Evolutionary conservation across 2,329 filamentous ascomycete species (phyloP).

Genomic region (Colletotrichum costaricense): DNA sequence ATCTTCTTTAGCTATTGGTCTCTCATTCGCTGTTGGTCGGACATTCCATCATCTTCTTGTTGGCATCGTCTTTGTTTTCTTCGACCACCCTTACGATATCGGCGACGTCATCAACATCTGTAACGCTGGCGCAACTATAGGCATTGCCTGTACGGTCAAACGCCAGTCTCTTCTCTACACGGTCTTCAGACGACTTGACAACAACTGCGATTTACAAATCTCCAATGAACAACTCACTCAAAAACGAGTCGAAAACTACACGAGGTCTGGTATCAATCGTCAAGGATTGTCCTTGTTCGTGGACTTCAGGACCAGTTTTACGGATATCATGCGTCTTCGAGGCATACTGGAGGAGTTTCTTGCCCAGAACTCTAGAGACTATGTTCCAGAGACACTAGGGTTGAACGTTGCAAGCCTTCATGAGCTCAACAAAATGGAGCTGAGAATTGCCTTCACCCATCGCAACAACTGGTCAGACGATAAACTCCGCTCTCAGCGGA

Average conservation of each 20-base stretch:
- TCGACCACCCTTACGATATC: constrained; percentile 81
- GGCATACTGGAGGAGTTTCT: constrained; percentile 74
- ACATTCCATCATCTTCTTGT: constrained; percentile 78
- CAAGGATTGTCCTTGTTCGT: constrained; percentile 74
- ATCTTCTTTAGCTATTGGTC: constrained; percentile 52
- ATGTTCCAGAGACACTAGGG: constrained; percentile 71
- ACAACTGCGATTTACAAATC: constrained; percentile 43
- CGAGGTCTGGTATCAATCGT: constrained; percentile 70
- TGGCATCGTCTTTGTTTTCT: constrained; percentile 77
- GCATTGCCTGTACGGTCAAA: constrained; percentile 40
- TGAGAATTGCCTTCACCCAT: constrained; percentile 72
- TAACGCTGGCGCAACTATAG: constrained; percentile 35
- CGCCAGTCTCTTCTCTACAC: constrained; percentile 48
- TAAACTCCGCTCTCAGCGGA: constrained; percentile 73
- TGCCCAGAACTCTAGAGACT: constrained; percentile 67
- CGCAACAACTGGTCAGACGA: constrained; percentile 82
- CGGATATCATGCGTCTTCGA: constrained; percentile 74
- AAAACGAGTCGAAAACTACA: constrained; percentile 78
- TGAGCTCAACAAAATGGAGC: constrained; percentile 44
- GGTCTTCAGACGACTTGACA: constrained; percentile 46
- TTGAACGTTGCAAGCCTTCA: constrained; percentile 71
- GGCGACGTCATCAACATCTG: constrained; percentile 78
- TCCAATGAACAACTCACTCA: constrained; percentile 76
- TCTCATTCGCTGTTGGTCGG: constrained; percentile 79
- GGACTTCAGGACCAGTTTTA: constrained; percentile 76